Percentiles rank a stretch among this genome's conserved stretches.
phyloP scores from a whole-genome alignment of 225 moss, liverwort and hornwort genomes.

The Climacium dendroides region DNA sequence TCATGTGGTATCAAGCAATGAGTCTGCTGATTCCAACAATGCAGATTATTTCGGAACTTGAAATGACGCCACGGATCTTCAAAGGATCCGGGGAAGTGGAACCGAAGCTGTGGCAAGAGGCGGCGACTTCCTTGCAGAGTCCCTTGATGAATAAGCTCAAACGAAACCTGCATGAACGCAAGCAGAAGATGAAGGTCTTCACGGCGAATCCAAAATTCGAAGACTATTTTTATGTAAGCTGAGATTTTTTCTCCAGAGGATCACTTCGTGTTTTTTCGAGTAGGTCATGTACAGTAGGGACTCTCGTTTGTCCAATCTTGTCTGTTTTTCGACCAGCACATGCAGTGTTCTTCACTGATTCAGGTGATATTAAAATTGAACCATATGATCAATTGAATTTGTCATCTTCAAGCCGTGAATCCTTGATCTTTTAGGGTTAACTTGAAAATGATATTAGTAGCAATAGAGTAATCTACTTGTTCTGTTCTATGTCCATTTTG shows the following conservation, averaged over 20 bases:
- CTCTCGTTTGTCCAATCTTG: background rate
- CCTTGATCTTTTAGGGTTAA: background rate
- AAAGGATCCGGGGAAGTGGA: slow-evolving; percentile 14
- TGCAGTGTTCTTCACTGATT: background rate
- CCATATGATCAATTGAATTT: background rate
- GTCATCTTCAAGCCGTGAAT: background rate
- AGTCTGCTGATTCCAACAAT: background rate
- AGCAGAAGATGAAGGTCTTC: slow-evolving; percentile 51
- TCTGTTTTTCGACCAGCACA: background rate
- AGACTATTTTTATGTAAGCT: slow-evolving; percentile 46
- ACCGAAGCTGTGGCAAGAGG: slow-evolving; percentile 49
- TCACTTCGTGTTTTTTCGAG: background rate
- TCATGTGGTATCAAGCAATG: background rate
- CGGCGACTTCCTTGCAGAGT: slow-evolving; percentile 42
- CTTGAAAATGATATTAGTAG: background rate
- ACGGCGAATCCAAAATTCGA: slow-evolving; percentile 33
- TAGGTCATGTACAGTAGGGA: background rate
- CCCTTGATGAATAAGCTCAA: slow-evolving; percentile 28
- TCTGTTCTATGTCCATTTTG: background rate
- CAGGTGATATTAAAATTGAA: background rate
- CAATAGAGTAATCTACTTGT: background rate
- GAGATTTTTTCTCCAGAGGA: background rate
- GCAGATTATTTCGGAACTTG: slow-evolving; percentile 48
- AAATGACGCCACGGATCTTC: slow-evolving; percentile 40
- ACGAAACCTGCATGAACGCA: slow-evolving; percentile 28